Percentiles rank a stretch among this genome's conserved stretches.
Conservation (phyloP, 2,329 filamentous ascomycete genomes). For the Fonsecaea pedrosoi region DNA sequence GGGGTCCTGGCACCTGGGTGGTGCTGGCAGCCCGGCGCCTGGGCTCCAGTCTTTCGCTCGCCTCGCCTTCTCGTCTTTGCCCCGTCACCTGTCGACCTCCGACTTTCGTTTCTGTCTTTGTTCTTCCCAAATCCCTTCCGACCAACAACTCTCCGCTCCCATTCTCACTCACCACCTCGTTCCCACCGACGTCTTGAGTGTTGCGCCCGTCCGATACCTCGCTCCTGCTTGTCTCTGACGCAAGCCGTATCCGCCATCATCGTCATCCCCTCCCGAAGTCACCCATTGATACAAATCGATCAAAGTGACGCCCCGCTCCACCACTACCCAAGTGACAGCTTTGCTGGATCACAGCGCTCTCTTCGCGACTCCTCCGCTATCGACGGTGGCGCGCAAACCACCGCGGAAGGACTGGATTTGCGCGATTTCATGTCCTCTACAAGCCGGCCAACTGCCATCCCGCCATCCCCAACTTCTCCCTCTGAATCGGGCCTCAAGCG, state of each 20-base stretch:
- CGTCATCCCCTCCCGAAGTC: background rate
- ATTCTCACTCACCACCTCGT: background rate
- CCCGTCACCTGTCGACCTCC: constrained; percentile 6
- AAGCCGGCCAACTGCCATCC: constrained; percentile 45
- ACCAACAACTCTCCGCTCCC: constrained; percentile 15
- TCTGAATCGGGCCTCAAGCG: constrained; percentile 48
- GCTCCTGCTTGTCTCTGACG: background rate
- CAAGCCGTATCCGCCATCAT: constrained; percentile 14
- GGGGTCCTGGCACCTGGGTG: background rate
- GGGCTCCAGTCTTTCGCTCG: background rate
- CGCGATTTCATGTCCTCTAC: constrained; percentile 36
- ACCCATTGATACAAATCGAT: constrained; percentile 19
- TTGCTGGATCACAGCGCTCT: background rate
- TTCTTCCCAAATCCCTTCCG: constrained; percentile 12
- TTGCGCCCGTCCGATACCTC: background rate
- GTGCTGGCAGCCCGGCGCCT: constrained; percentile 6
- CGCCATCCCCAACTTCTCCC: constrained; percentile 53
- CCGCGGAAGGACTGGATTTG: constrained; percentile 19
- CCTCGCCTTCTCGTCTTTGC: constrained; percentile 1
- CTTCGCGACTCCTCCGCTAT: constrained; percentile 17
- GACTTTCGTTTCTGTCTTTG: constrained; percentile 11
- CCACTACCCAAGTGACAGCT: constrained; percentile 14
- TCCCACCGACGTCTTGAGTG: background rate
- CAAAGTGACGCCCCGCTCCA: constrained; percentile 19
- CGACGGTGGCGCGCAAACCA: constrained; percentile 26